These are phyloP conservation scores for Cutaneotrichosporon sp. DNA, from an alignment of 1,284 basidiomycete species.

Conservation along the genomic window DNA sequence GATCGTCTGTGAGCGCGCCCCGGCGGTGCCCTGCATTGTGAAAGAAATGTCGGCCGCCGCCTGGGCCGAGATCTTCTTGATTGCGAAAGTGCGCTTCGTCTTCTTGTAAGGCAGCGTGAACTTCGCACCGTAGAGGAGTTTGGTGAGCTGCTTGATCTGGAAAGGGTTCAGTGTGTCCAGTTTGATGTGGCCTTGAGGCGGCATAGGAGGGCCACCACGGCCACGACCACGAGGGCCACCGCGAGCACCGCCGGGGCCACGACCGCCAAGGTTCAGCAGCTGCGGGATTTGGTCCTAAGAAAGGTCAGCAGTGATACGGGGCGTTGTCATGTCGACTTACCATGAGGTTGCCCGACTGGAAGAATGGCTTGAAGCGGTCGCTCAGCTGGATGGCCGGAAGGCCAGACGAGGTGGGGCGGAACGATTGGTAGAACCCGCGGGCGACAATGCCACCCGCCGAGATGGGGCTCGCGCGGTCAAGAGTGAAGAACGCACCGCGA, in stretches of 20 bases:
- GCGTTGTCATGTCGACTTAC: constrained; percentile 23
- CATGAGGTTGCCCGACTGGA: constrained; percentile 37
- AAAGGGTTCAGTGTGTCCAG: constrained; percentile 25
- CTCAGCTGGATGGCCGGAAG: constrained; percentile 28
- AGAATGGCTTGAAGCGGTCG: constrained; percentile 47
- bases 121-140: constrained; percentile 37
- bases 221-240: constrained; percentile 24
- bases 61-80: constrained; percentile 33
- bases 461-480: constrained; percentile 32
- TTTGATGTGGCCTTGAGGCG: constrained; percentile 14
- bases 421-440: constrained; percentile 46
- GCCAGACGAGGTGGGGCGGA: constrained; percentile 33
- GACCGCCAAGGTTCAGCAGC: constrained; percentile 33
- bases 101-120: constrained; percentile 33
- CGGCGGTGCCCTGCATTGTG: constrained; percentile 36
- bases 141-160: constrained; percentile 36
- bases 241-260: constrained; percentile 33
- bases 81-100: constrained; percentile 31
- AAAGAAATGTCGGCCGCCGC: constrained; percentile 38
- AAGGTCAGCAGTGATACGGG: constrained; percentile 6
- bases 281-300: constrained; percentile 29
- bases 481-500: constrained; percentile 39
- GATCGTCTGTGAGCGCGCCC: constrained; percentile 31
- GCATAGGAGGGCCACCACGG: constrained; percentile 23
- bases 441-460: constrained; percentile 41